Conservation (phyloP, 2,329 filamentous ascomycete genomes). For the Cryphonectria radicalis region DNA sequence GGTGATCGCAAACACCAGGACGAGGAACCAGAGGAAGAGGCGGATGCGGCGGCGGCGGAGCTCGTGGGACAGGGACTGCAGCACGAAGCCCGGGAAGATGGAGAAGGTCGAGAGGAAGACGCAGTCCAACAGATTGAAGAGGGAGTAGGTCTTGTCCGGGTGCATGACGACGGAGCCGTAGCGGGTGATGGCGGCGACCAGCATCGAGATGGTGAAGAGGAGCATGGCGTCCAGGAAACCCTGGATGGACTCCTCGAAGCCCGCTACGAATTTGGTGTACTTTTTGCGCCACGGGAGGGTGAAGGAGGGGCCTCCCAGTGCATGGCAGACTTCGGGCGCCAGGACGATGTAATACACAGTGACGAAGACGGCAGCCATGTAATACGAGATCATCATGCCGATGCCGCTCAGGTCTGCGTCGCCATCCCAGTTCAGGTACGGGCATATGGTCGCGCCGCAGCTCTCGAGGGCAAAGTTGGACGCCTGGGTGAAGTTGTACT, state of each 20-base stretch:
- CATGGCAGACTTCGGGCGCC: constrained; percentile 14
- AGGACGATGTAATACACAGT: constrained; percentile 28
- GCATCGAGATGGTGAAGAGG: constrained; percentile 29
- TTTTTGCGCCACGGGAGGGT: background rate
- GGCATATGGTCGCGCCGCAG: constrained; percentile 27
- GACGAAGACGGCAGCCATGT: constrained; percentile 25
- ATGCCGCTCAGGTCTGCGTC: constrained; percentile 27
- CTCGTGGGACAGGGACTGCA: constrained; percentile 28
- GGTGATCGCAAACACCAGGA: constrained; percentile 29
- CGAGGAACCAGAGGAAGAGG: constrained; percentile 32
- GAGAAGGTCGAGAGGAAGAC: constrained; percentile 25
- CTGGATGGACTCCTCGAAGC: constrained; percentile 8
- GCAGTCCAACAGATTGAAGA: constrained; percentile 26
- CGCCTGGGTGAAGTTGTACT: background rate
- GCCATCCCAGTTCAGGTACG: constrained; percentile 25
- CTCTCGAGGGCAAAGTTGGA: background rate
- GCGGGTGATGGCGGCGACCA: constrained; percentile 25
- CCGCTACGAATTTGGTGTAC: background rate
- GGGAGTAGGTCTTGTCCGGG: constrained; percentile 22
- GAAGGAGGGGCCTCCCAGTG: constrained; percentile 10
- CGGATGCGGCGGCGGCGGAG: constrained; percentile 31
- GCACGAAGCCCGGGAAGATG: constrained; percentile 24
- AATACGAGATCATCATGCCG: constrained; percentile 27
- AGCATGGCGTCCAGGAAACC: constrained; percentile 15
- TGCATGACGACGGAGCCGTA: constrained; percentile 20